Evolutionary conservation across 805 yeast genomes (phyloP), one percentile per base, ranked within the genome.

Genomic region (Candida tibetensis): DNA sequence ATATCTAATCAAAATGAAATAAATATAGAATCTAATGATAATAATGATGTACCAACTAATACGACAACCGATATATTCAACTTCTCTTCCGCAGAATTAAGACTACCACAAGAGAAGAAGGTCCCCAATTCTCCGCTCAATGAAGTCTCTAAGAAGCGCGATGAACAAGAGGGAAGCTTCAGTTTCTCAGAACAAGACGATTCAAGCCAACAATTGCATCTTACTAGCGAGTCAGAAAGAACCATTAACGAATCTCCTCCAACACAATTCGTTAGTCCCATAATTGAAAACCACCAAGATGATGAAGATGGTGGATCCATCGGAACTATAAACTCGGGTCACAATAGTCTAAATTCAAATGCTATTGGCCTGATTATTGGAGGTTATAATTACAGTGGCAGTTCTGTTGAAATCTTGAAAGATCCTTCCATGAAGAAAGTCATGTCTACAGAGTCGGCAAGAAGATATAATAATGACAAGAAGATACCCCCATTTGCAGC

Each of bases 311-410:
- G 35, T 16, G 22, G 45, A 45, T 26, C 58, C 60, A 10, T 49
- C 48, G 4, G 25, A 7, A 21, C 25, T 10, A 10, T 10, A 10
- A 49, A 53, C 26, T 53, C 57, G 7, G 19, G 41, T 13, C 32
- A 49, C 15, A 39, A 42, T 17, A 52, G 60, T 17, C 22, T 47
- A 14, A 44, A 34, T 31, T 59, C 66, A 17, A 55, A 55, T 34
- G 46, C 50, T 5, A 48, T 59, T 2, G 61, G 59, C 17, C 58
- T 52, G 52, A 54, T 61, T 8, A 51, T 60, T 16, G 59, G 60
- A n/a, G 49, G 52, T 17, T 61, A 60, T 37, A 50, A 58, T 31
- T 53, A 55, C 41, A 57, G 59, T 33, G 51, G 46, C 32, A 58
- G 58, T 23, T 48, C 57, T 7, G 30, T 51, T 2, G 53, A 48